Evolutionary conservation across 2,329 filamentous ascomycete species (phyloP), one percentile per base, ranked within the genome.

Genomic region (Ceratocystis cacaofunesta): DNA sequence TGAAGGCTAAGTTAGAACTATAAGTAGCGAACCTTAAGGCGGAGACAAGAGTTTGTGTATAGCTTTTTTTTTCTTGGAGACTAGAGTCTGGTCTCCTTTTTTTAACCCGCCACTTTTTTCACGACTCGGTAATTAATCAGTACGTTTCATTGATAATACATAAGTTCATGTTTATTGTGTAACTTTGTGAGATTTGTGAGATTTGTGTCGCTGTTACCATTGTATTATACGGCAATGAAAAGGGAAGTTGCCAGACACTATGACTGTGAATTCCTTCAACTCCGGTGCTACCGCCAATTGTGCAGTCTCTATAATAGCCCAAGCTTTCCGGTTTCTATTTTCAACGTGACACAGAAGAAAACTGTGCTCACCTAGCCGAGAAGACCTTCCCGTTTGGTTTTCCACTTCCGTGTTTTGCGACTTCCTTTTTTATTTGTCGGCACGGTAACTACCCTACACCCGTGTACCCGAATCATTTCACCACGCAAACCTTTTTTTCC

Each of bases 1-100:
- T 84, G 43, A 72, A 69, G 46, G 74, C 74, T n/a, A 65, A 65
- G n/a, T 70, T 72, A 22, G 28, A 67, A 22, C 70, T 72, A n/a
- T 55, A 67, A 58, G 67, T 64, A 57, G 32, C 5, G 5, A n/a
- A 6, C 10, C 2, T 5, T 43, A 15, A 57, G 32, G 30, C 19
- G 17, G 36, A 22, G 41, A 12, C 10, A 15, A 41, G 36, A 41
- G 32, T 41, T 43, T 22, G 32, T 25, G 22, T 36, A 66, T 50
- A 44, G 58, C 43, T n/a, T 5, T 61, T 61, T 22, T 10, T 30
- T 17, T 41, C 22, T 30, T 57, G 25, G 36, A 46, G 5, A 15
- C 5, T 58, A n/a, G 15, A 7, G 48, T 30, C 25, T 50, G n/a
- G 25, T n/a, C 30, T n/a, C 15, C 10, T 36, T 1, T 28, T 57